A percentile compares a stretch with the other conserved stretches of the same genome.
Conservation (phyloP, 306 rosid species). For the Senna siamea region DNA sequence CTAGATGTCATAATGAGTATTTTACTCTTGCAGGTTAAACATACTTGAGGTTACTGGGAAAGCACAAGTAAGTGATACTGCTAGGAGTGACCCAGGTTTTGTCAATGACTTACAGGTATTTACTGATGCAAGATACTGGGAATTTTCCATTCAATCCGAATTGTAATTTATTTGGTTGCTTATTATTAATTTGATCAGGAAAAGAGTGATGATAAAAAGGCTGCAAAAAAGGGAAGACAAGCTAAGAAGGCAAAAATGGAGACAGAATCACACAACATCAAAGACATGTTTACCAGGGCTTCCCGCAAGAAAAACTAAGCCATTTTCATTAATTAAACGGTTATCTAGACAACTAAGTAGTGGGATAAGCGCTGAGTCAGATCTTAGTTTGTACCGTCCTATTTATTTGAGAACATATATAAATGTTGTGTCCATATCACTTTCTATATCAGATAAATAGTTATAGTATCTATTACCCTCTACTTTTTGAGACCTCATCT, state of each 20-base stretch:
- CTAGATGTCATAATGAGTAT: conserved; percentile 28
- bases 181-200: conserved; percentile 48
- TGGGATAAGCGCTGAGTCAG: conserved; percentile 50
- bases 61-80: conserved; percentile 44
- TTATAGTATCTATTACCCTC: neutral
- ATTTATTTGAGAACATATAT: conserved; percentile 18
- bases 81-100: conserved; percentile 44
- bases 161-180: conserved; percentile 34
- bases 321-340: conserved; percentile 6
- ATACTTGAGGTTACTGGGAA: conserved; percentile 64
- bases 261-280: conserved; percentile 76
- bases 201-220: conserved; percentile 49
- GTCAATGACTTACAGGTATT: conserved; percentile 55
- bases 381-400: conserved; percentile 34
- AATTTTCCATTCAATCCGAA: conserved; percentile 21
- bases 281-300: conserved; percentile 80
- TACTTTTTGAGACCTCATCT: neutral
- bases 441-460: conserved; percentile 9
- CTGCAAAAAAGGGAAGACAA: conserved; percentile 61
- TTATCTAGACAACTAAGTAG: neutral
- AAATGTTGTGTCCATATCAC: neutral
- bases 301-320: conserved; percentile 61
- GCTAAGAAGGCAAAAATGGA: conserved; percentile 74
- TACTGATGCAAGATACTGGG: conserved; percentile 5
- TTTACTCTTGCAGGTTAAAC: conserved; percentile 66